phyloP scores from a whole-genome alignment of 352 stramenopile species.

The Phytopythium montanum region DNA sequence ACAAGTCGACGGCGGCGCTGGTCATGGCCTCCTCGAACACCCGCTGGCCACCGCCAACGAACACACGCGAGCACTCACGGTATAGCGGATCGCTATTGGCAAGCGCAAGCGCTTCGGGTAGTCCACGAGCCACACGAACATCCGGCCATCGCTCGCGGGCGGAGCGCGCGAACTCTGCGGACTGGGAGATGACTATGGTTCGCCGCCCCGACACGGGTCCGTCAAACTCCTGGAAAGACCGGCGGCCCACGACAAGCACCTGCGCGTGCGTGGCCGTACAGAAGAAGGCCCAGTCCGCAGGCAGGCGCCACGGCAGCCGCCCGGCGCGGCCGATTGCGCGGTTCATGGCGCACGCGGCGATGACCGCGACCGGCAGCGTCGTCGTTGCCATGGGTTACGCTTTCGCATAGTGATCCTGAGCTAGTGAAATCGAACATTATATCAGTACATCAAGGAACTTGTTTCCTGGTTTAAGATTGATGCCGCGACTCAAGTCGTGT shows the following conservation, averaged over 20 bases:
- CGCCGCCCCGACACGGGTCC: slow-evolving; percentile 40
- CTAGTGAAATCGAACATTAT: too few species aligned
- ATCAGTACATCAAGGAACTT: too few species aligned
- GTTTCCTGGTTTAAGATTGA: too few species aligned
- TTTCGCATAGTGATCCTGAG: too few species aligned
- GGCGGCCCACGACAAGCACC: slow-evolving; percentile 59
- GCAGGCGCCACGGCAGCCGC: slow-evolving; percentile 53
- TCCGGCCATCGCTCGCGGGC: slow-evolving; percentile 9
- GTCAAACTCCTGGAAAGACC: slow-evolving; percentile 54
- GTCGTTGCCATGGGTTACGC: neutral
- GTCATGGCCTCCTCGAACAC: slow-evolving; percentile 59
- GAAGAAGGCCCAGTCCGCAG: slow-evolving; percentile 74
- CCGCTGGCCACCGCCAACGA: slow-evolving; percentile 56
- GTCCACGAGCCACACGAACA: slow-evolving; percentile 28
- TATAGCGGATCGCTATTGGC: slow-evolving; percentile 31
- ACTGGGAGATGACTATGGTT: slow-evolving; percentile 55
- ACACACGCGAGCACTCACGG: slow-evolving; percentile 34
- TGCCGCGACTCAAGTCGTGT: too few species aligned
- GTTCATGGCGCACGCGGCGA: slow-evolving; percentile 69
- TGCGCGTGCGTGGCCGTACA: slow-evolving; percentile 40
- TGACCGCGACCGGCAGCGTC: slow-evolving; percentile 47
- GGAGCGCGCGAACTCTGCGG: neutral
- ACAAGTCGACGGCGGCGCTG: slow-evolving; percentile 38
- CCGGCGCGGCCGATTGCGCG: slow-evolving; percentile 55
- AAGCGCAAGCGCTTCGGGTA: slow-evolving; percentile 42